Conservation (phyloP, 352 stramenopile genomes). For the Globisporangium irregulare region DNA sequence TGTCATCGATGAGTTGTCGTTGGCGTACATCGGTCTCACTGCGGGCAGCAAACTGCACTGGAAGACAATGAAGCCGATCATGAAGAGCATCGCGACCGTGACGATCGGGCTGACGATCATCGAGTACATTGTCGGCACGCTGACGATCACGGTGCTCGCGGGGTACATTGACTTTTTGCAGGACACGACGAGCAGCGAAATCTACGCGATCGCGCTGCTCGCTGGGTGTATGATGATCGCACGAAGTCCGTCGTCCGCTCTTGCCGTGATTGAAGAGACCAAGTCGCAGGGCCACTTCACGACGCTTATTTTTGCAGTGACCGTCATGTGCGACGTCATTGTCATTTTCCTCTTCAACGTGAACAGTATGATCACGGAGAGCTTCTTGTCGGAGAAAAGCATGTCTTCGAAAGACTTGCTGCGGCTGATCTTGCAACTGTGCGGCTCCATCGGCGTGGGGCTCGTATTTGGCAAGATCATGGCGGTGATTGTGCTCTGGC, state of each 20-base stretch:
- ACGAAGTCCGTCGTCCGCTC: constrained; percentile 56
- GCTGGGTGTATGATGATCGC: constrained; percentile 74
- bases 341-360: constrained; percentile 76
- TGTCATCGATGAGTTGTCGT: constrained; percentile 60
- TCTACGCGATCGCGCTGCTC: constrained; percentile 57
- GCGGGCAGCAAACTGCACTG: constrained; percentile 65
- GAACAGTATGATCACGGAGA: constrained; percentile 68
- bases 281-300: constrained; percentile 66
- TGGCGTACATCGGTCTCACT: constrained; percentile 65
- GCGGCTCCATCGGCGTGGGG: constrained; percentile 44
- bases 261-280: constrained; percentile 68
- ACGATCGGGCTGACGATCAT: constrained; percentile 51
- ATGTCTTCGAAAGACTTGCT: constrained; percentile 32
- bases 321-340: constrained; percentile 66
- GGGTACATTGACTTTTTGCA: constrained; percentile 65
- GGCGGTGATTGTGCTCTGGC: constrained; percentile 50
- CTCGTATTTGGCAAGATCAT: constrained; percentile 54
- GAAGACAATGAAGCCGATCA: constrained; percentile 57
- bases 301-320: constrained; percentile 64
- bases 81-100: constrained; percentile 50
- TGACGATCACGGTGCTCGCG: constrained; percentile 56
- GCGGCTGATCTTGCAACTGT: constrained; percentile 39
- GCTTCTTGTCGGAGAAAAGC: constrained; percentile 51
- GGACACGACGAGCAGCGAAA: constrained; percentile 52
- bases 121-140: constrained; percentile 63